Evolutionary conservation across 2,329 filamentous ascomycete species (phyloP), one percentile per base, ranked within the genome.

Genomic region (Penicillium frequentans): DNA sequence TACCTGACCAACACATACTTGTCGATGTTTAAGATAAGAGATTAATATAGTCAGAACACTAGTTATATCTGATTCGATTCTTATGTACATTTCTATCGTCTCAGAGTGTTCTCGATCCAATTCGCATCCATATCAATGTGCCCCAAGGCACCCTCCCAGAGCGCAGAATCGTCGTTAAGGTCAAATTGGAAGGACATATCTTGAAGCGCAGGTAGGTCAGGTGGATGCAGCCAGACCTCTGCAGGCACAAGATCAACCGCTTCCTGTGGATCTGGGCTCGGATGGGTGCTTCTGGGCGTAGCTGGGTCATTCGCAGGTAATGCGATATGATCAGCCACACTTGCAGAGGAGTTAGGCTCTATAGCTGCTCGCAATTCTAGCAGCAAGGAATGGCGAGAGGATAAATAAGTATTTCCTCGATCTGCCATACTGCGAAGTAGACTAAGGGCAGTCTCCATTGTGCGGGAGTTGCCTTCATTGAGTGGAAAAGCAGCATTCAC

Each of bases 401-500:
- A 72, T 43, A 84, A 77, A 53, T 83, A 78, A 29, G 73, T 77
- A 62, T 84, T 84, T 0, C 82, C 82, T 10, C 79, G 76, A 47
- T 82, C 77, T 13, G 80, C 80, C 80, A 84, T 84, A 31, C 73
- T 71, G 9, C 72, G 73, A 5, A 84, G 73, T 27, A 84, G 72
- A 8, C 72, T 71, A 8, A 85, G 68, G 14, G 77, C 75, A 37
- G 71, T 71, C 26, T 80, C 75, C 79, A 82, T 82, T 6, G 79
- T 74, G 8, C 68, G 62, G 2, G 69, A 71, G 62, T 79, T 81
- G 23, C 70, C 66, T 7, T 74, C 64, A 50, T 79, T 76, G 27
- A 71, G 66, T 0, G 82, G 82, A 55, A 85, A 83, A 1, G 81
- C 78, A 10, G 79, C 77, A 64, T 81, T 82, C 21, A 82, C 79